Evolutionary conservation across 2,329 filamentous ascomycete species (phyloP).

Genomic region (Drechslerella coelobrocha): DNA sequence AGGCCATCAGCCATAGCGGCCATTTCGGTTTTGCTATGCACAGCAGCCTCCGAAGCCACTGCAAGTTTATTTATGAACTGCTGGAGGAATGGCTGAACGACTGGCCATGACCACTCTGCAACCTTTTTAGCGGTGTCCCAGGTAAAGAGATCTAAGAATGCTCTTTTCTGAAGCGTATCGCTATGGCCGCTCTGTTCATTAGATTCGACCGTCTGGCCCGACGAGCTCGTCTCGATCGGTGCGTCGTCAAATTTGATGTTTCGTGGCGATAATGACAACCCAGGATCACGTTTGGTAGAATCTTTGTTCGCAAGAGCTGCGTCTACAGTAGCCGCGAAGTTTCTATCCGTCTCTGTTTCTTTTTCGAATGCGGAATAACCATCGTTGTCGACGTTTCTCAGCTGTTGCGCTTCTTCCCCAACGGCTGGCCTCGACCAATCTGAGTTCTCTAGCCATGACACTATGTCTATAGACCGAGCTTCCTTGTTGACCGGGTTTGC

Average conservation of each 20-base stretch:
- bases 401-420: conserved; percentile 4
- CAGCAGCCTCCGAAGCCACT: conserved; percentile 20
- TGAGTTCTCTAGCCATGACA: conserved; percentile 45
- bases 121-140: conserved; percentile 19
- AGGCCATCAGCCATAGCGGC: conserved; percentile 12
- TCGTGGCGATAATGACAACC: neutral
- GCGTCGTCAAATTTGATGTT: neutral
- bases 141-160: conserved; percentile 21
- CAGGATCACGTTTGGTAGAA: neutral
- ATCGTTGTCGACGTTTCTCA: neutral
- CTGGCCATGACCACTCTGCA: conserved; percentile 30
- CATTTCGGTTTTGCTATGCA: conserved; percentile 19
- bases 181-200: neutral
- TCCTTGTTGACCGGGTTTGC: conserved; percentile 44
- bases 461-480: conserved; percentile 34
- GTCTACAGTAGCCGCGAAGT: conserved; percentile 31
- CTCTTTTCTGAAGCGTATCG: conserved; percentile 22
- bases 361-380: neutral
- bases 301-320: conserved; percentile 9
- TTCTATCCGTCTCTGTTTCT: conserved; percentile 10
- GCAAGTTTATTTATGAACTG: conserved; percentile 43
- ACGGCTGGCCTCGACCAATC: conserved; percentile 39
- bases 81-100: conserved; percentile 28
- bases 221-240: neutral
- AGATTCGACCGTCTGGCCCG: neutral